Percentiles rank a stretch among this genome's conserved stretches.
Conservation (phyloP, 73 alveolate species). For the Effrenium voratum region DNA sequence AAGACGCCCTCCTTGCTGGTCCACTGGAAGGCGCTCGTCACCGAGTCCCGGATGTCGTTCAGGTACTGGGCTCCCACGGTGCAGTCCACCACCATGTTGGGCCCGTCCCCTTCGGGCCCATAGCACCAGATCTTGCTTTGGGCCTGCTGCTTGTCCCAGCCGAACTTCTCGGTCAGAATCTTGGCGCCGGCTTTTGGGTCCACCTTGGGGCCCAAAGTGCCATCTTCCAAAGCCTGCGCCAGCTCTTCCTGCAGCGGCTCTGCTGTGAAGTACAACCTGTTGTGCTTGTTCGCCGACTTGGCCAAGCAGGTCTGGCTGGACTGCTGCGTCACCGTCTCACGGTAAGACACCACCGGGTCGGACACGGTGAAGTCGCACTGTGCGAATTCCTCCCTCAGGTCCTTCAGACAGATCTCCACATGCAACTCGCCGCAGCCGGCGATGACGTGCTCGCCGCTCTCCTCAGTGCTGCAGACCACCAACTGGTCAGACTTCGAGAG, state of each 20-base stretch:
- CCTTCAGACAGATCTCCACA: constrained; percentile 97
- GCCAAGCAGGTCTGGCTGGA: constrained; percentile 98
- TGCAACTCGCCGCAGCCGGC: constrained; percentile 98
- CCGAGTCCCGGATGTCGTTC: constrained; percentile 99
- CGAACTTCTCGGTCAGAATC: constrained; percentile 97
- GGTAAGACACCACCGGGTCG: constrained; percentile 99
- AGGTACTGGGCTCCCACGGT: constrained; percentile 98
- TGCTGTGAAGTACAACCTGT: constrained; percentile 96
- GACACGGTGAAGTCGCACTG: constrained; percentile 98
- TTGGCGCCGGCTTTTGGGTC: constrained; percentile 98
- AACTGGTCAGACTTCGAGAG: constrained; percentile 97
- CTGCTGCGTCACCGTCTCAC: constrained; percentile 98
- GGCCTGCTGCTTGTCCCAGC: constrained; percentile 96
- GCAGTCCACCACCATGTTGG: constrained; percentile 98
- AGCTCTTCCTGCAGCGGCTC: constrained; percentile 98
- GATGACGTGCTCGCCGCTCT: constrained; percentile 96
- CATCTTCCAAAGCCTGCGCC: constrained; percentile 97
- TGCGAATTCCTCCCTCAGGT: constrained; percentile 97
- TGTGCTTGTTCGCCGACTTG: constrained; percentile 99
- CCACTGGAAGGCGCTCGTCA: constrained; percentile 99
- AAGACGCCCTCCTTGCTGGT: constrained; percentile 99
- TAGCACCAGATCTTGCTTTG: constrained; percentile 98
- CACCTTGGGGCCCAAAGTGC: constrained; percentile 96
- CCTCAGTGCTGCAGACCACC: constrained; percentile 96
- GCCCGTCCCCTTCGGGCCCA: constrained; percentile 99